Conservation (phyloP, 108 stramenopile genomes). For the Nitzschia sp. region DNA sequence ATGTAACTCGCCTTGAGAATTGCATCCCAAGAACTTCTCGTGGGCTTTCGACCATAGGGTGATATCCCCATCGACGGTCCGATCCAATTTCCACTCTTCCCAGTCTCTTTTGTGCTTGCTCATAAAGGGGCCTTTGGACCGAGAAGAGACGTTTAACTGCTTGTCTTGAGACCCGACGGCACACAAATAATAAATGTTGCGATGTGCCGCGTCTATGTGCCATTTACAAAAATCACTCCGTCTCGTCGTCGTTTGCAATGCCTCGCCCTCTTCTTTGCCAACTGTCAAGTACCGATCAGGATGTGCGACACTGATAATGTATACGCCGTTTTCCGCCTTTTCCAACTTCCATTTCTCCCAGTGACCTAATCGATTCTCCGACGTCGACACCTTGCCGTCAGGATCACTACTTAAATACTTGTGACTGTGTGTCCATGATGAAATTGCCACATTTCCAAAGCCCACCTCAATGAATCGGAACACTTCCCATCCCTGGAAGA, state of each 20-base stretch:
- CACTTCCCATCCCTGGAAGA: conserved; percentile 41
- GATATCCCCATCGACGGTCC: conserved; percentile 11
- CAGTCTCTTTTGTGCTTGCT: conserved; percentile 12
- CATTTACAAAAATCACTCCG: conserved; percentile 30
- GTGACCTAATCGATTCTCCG: conserved; percentile 2
- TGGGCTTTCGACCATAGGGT: conserved; percentile 27
- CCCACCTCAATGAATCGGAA: conserved; percentile 54
- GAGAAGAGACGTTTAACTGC: conserved; percentile 17
- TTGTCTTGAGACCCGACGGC: not conserved
- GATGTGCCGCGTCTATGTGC: conserved; percentile 31
- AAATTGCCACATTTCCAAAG: conserved; percentile 22
- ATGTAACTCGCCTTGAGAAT: conserved; percentile 24
- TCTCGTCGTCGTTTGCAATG: conserved; percentile 18
- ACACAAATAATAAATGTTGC: conserved; percentile 18
- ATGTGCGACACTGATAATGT: conserved; percentile 25
- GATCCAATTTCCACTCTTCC: conserved; percentile 39
- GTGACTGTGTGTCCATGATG: conserved; percentile 44
- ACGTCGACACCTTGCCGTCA: conserved; percentile 25
- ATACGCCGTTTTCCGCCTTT: conserved; percentile 11
- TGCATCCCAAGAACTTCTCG: conserved; percentile 35
- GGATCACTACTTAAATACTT: conserved; percentile 27
- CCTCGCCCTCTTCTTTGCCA: conserved; percentile 2
- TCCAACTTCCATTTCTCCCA: conserved; percentile 32
- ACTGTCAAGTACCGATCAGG: conserved; percentile 25
- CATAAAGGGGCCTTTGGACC: conserved; percentile 9